phyloP scores from a whole-genome alignment of 2,329 filamentous ascomycete genomes.

The Monosporascus cannonballus region DNA sequence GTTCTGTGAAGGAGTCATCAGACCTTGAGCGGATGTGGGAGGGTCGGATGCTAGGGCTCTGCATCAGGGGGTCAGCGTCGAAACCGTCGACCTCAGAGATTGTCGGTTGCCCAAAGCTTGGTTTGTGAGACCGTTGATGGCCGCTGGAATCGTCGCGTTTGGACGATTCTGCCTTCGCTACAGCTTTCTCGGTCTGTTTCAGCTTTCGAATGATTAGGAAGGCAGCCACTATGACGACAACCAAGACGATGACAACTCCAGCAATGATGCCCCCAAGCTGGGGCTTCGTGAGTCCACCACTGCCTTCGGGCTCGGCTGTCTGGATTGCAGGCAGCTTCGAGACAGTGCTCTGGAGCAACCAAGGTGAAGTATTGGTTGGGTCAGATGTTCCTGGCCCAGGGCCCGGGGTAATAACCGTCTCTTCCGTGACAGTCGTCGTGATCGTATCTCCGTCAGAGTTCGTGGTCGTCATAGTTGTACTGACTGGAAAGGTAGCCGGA shows the following conservation, averaged over 20 bases:
- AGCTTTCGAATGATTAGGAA: constrained; percentile 46
- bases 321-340: constrained; percentile 32
- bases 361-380: constrained; percentile 28
- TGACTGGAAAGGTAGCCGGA: constrained; percentile 38
- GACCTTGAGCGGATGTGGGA: constrained; percentile 13
- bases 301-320: constrained; percentile 13
- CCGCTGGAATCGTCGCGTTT: constrained; percentile 27
- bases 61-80: constrained; percentile 35
- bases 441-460: constrained; percentile 30
- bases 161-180: constrained; percentile 29
- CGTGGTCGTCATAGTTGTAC: constrained; percentile 39
- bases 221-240: constrained; percentile 40
- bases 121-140: constrained; percentile 28
- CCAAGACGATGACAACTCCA: constrained; percentile 41
- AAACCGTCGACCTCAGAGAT: constrained; percentile 38
- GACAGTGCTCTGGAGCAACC: constrained; percentile 38
- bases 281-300: constrained; percentile 29
- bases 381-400: constrained; percentile 21
- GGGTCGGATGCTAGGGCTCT: constrained; percentile 22
- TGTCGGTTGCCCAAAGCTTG: constrained; percentile 30
- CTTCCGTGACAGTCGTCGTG: constrained; percentile 36
- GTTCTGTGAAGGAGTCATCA: constrained; percentile 9
- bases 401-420: constrained; percentile 25
- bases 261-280: constrained; percentile 49
- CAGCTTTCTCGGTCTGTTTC: constrained; percentile 36